A percentile compares a stretch with the other conserved stretches of the same genome.
phyloP scores from a whole-genome alignment of 257 asterid species.

The Cruciata laevipes region DNA sequence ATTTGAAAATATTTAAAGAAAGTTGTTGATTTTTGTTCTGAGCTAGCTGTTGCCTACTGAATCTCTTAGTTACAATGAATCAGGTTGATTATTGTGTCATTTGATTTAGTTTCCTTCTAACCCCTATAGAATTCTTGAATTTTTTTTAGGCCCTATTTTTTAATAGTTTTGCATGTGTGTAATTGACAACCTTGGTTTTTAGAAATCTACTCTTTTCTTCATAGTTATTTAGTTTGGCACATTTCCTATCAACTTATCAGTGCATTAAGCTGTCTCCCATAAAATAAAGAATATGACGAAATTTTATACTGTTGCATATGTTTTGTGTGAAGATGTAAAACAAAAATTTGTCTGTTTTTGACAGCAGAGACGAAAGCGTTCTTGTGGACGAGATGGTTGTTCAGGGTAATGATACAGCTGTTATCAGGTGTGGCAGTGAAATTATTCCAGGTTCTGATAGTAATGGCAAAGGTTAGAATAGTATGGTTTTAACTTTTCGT shows the following conservation, averaged over 20 bases:
- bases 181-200: not conserved
- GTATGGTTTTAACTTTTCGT: not conserved
- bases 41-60: no score
- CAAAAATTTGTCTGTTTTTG: not conserved
- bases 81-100: no score
- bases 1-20: no score
- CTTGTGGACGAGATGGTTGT: conserved; percentile 63
- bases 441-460: conserved; percentile 55
- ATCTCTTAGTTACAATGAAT: no score
- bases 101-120: no score
- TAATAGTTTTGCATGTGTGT: no score
- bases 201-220: not conserved
- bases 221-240: not conserved
- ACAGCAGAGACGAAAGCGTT: conserved; percentile 43
- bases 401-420: conserved; percentile 44
- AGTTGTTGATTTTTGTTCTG: no score
- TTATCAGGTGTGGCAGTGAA: conserved; percentile 79
- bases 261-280: not conserved
- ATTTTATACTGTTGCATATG: not conserved
- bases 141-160: not conserved
- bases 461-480: conserved; percentile 37
- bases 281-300: not conserved
- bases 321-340: not conserved
- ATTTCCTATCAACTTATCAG: not conserved
- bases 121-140: no score